These are phyloP conservation scores for Aspergillus biplanus DNA, from an alignment of 495 filamentous ascomycete genomes.

Conservation along the genomic window DNA sequence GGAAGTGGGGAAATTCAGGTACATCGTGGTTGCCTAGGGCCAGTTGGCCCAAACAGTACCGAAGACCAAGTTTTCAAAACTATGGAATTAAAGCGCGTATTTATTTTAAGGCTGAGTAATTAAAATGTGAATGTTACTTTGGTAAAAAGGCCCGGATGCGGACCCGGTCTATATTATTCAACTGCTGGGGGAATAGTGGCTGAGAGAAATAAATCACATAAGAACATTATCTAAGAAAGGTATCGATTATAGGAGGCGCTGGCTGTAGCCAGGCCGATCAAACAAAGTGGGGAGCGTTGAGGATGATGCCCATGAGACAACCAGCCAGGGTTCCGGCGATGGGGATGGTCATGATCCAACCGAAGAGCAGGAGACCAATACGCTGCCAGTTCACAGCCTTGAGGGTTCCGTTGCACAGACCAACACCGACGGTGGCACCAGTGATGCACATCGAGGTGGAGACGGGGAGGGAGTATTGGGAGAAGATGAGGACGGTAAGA, in stretches of 20 bases:
- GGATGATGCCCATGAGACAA: conserved; percentile 61
- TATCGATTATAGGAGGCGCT: background rate
- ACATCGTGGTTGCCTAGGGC: too few relatives aligned
- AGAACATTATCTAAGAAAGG: background rate
- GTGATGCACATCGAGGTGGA: conserved; percentile 65
- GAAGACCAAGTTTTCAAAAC: too few relatives aligned
- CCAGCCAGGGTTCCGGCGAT: conserved; percentile 63
- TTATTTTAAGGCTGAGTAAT: background rate
- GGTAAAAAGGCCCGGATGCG: background rate
- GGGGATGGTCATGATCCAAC: conserved; percentile 68
- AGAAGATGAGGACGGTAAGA: conserved; percentile 67
- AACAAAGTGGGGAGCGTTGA: conserved; percentile 62
- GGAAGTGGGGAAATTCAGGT: too few relatives aligned
- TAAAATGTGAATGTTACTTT: background rate
- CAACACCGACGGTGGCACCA: conserved; percentile 60
- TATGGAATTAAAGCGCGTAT: background rate
- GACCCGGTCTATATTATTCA: background rate
- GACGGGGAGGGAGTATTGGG: conserved; percentile 62
- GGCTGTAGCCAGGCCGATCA: background rate
- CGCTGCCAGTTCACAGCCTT: conserved; percentile 68
- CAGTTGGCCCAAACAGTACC: too few relatives aligned
- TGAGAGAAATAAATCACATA: background rate
- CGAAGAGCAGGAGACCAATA: conserved; percentile 54
- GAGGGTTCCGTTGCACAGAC: conserved; percentile 57
- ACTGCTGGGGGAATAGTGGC: background rate